phyloP scores from a whole-genome alignment of 768 basidiomycete genomes.

The Crucibulum laeve region DNA sequence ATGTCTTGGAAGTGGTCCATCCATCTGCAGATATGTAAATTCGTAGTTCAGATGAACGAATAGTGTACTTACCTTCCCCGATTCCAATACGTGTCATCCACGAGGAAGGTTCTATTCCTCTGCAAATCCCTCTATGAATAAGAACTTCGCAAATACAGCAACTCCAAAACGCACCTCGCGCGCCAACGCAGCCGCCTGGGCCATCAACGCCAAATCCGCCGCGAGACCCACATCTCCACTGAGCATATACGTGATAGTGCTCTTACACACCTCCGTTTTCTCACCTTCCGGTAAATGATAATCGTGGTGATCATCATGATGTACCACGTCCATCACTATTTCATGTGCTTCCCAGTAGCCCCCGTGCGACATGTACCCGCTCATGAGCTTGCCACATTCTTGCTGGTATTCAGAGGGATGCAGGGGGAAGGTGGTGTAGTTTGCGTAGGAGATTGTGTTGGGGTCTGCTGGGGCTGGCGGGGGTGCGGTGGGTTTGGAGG shows the following conservation, averaged over 20 bases:
- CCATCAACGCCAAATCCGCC: conserved; percentile 62
- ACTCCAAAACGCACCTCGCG: conserved; percentile 43
- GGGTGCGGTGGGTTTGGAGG: conserved; percentile 3
- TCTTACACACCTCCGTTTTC: conserved; percentile 37
- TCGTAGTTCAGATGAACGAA: background rate
- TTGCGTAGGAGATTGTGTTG: conserved; percentile 45
- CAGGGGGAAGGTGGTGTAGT: conserved; percentile 57
- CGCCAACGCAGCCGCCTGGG: conserved; percentile 63
- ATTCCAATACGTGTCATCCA: conserved; percentile 72
- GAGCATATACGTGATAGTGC: conserved; percentile 68
- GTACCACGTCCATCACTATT: conserved; percentile 31
- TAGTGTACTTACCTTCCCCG: conserved; percentile 53
- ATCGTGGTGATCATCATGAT: conserved; percentile 20
- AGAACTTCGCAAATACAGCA: background rate
- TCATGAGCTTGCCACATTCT: conserved; percentile 50
- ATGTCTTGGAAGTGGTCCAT: conserved; percentile 61
- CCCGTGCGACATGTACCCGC: conserved; percentile 41
- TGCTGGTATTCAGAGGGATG: conserved; percentile 48
- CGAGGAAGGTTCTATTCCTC: conserved; percentile 62
- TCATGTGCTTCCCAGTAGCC: conserved; percentile 45
- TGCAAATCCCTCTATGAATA: conserved; percentile 16
- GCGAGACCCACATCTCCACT: conserved; percentile 63
- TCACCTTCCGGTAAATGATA: conserved; percentile 14
- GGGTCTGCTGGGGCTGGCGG: conserved; percentile 12
- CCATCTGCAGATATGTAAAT: conserved; percentile 43